Conservation (phyloP, 129 eudicot species). For the Tagetes patula region DNA sequence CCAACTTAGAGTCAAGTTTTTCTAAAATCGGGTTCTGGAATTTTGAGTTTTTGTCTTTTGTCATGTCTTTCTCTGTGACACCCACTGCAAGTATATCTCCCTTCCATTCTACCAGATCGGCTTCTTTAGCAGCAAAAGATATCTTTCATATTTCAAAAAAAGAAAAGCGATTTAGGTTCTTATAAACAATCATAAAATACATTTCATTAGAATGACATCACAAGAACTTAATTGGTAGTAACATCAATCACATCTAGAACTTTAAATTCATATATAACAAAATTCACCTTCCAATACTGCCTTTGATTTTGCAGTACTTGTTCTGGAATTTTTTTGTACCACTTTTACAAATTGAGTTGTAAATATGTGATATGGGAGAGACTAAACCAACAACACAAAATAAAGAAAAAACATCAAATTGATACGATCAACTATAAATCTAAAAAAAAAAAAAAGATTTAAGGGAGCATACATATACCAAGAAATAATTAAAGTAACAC, state of each 20-base stretch:
- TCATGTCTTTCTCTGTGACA: slow-evolving; percentile 79
- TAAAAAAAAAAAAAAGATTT: too few relatives aligned
- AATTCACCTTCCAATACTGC: not conserved
- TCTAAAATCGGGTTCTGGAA: slow-evolving; percentile 68
- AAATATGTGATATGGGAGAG: not conserved
- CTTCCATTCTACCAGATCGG: slow-evolving; percentile 85
- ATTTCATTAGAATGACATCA: not conserved
- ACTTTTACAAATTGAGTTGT: not conserved
- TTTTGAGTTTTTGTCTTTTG: slow-evolving; percentile 65
- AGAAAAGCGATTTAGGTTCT: slow-evolving; percentile 19
- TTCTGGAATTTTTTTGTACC: not conserved
- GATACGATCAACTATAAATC: too few relatives aligned
- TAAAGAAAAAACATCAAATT: too few relatives aligned
- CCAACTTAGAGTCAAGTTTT: slow-evolving; percentile 63
- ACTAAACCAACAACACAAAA: too few relatives aligned
- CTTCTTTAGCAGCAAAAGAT: slow-evolving; percentile 78
- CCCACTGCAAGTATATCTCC: slow-evolving; percentile 97
- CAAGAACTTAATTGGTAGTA: not conserved
- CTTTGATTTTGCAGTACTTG: not conserved
- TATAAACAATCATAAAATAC: not conserved
- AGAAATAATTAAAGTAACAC: too few relatives aligned
- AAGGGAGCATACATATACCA: too few relatives aligned
- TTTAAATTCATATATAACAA: not conserved
- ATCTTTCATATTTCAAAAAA: slow-evolving; percentile 46
- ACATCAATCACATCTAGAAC: not conserved